A percentile compares a stretch with the other conserved stretches of the same genome.
phyloP scores from a whole-genome alignment of 2,329 filamentous ascomycete species.

The Onygenales sp. region DNA sequence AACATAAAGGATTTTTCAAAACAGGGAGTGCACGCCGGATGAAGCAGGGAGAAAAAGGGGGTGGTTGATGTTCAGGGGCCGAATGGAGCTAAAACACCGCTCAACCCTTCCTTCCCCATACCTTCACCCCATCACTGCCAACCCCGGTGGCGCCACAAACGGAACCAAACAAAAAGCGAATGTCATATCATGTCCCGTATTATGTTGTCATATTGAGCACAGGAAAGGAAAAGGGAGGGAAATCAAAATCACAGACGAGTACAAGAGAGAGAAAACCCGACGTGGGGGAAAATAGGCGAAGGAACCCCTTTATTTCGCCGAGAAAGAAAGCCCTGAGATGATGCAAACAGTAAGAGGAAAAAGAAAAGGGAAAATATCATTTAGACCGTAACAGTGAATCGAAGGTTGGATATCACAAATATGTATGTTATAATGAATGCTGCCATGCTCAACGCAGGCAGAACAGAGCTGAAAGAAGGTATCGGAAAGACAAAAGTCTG shows the following conservation, averaged over 20 bases:
- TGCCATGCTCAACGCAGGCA: slow-evolving; percentile 9
- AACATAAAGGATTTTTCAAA: too few species aligned
- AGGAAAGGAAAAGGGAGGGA: not conserved
- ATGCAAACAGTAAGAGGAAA: slow-evolving; percentile 5
- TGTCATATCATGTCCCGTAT: too few species aligned
- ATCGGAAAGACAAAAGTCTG: slow-evolving; percentile 6
- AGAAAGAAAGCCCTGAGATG: slow-evolving; percentile 2
- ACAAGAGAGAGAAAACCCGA: slow-evolving; percentile 4
- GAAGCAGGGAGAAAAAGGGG: too few species aligned
- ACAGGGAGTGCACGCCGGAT: too few species aligned
- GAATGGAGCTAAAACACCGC: too few species aligned
- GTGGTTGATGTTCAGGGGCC: too few species aligned
- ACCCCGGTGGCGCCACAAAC: too few species aligned
- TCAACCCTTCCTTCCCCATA: too few species aligned
- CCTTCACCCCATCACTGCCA: too few species aligned
- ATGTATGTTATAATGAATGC: slow-evolving; percentile 14
- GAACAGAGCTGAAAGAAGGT: slow-evolving; percentile 2
- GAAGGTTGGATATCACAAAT: slow-evolving; percentile 8
- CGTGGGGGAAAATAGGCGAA: not conserved
- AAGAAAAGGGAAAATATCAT: slow-evolving; percentile 5
- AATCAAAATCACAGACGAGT: too few species aligned
- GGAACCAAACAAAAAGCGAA: too few species aligned
- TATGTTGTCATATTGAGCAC: too few species aligned
- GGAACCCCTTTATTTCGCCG: not conserved
- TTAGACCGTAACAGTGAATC: not conserved